These are phyloP conservation scores for Gymnopilus dilepis DNA, from an alignment of 768 basidiomycete genomes.

Conservation along the genomic window DNA sequence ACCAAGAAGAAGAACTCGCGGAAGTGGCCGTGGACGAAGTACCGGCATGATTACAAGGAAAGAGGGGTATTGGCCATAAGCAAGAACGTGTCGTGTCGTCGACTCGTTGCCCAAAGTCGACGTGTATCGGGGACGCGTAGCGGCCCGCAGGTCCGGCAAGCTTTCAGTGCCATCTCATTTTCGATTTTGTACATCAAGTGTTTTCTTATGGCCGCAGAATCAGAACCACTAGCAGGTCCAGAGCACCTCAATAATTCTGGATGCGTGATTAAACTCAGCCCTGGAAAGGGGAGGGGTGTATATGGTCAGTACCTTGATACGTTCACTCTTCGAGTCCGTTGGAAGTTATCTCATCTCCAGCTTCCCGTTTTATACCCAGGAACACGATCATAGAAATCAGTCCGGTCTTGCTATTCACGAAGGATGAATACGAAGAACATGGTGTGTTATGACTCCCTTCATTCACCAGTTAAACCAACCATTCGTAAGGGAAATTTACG, in stretches of 20 bases:
- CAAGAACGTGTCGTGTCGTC: not conserved
- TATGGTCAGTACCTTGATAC: conserved; percentile 50
- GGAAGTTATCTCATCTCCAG: conserved; percentile 36
- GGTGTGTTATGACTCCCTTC: conserved; percentile 41
- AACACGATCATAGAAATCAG: conserved; percentile 81
- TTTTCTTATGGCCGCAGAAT: not conserved
- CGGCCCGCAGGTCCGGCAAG: conserved; percentile 16
- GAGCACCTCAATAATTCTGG: conserved; percentile 51
- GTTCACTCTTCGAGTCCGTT: conserved; percentile 8
- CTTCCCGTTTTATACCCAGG: conserved; percentile 57
- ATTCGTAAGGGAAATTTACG: conserved; percentile 51
- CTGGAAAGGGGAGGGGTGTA: conserved; percentile 65
- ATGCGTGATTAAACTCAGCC: conserved; percentile 49
- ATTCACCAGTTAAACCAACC: not conserved
- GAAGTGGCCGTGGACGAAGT: conserved; percentile 52
- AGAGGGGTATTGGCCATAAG: not conserved
- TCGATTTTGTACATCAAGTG: no score
- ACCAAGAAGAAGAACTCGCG: conserved; percentile 56
- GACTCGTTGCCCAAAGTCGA: conserved; percentile 13
- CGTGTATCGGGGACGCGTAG: conserved; percentile 3
- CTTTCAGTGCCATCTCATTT: not conserved
- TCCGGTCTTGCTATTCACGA: conserved; percentile 79
- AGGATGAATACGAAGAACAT: conserved; percentile 71
- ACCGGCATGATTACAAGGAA: conserved; percentile 27
- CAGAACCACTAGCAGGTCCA: conserved; percentile 19